Percentiles rank a stretch among this genome's conserved stretches.
Conservation (phyloP, 352 stramenopile species). For the Phytophthora europaea region DNA sequence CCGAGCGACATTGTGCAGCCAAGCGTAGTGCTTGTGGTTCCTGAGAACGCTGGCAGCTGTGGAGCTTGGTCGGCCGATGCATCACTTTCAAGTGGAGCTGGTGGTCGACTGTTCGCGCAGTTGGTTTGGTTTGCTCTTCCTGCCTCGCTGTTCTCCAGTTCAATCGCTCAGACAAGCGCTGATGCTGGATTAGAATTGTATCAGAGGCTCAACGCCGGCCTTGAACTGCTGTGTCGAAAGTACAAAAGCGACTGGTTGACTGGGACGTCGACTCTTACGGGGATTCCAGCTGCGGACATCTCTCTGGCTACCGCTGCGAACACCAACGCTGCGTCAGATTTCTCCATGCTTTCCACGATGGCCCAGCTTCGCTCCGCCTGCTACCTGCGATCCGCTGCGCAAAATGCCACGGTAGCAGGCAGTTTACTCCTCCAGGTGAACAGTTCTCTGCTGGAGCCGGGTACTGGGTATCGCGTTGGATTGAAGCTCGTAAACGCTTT, state of each 20-base stretch:
- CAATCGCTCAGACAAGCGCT: conserved; percentile 14
- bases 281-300: conserved; percentile 47
- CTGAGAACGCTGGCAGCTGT: conserved; percentile 71
- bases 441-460: conserved; percentile 48
- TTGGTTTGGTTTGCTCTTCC: conserved; percentile 60
- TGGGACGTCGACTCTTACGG: conserved; percentile 36
- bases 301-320: conserved; percentile 12
- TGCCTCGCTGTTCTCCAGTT: conserved; percentile 25
- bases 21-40: conserved; percentile 51
- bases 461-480: conserved; percentile 54
- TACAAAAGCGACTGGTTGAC: conserved; percentile 54
- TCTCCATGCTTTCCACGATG: conserved; percentile 48
- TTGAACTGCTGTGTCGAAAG: conserved; percentile 59
- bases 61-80: conserved; percentile 63
- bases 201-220: conserved; percentile 40
- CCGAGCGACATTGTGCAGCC: conserved; percentile 50
- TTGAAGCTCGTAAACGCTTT: conserved; percentile 75
- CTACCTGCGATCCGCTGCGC: conserved; percentile 53
- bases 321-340: conserved; percentile 21
- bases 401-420: conserved; percentile 29
- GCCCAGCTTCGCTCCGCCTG: conserved; percentile 60
- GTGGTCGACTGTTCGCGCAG: conserved; percentile 55
- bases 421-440: conserved; percentile 54
- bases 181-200: conserved; percentile 29
- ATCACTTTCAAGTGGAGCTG: conserved; percentile 61